These are phyloP conservation scores for Toxoplasma gondii DNA, from an alignment of 169 alveolate species.

Conservation along the genomic window DNA sequence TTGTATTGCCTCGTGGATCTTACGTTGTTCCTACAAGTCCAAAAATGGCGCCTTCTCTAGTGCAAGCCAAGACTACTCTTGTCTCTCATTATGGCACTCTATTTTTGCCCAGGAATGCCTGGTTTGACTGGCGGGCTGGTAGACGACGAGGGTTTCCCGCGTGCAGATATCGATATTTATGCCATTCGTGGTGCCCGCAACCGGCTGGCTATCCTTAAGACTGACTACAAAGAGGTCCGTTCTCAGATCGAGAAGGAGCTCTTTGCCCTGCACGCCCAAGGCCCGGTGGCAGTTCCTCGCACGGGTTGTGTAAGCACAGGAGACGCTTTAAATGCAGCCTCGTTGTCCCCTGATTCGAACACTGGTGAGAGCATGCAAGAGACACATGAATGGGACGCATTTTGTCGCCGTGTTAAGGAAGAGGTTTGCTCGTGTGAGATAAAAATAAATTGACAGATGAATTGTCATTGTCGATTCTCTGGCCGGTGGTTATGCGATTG, in stretches of 20 bases:
- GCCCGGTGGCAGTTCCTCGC: not conserved
- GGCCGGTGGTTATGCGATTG: no score
- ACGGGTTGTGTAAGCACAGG: not conserved
- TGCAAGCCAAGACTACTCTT: no score
- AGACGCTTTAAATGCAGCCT: not conserved
- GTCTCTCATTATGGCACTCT: no score
- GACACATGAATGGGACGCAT: no score
- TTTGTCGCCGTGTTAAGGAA: no score
- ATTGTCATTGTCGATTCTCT: no score
- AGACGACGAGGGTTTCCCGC: slow-evolving; percentile 61
- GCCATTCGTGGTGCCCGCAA: slow-evolving; percentile 62
- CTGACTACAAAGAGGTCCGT: slow-evolving; percentile 49
- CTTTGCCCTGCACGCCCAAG: slow-evolving; percentile 32
- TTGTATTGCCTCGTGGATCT: no score
- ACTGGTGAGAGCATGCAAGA: no score
- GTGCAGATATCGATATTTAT: slow-evolving; percentile 59
- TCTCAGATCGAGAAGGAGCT: slow-evolving; percentile 28
- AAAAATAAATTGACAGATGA: no score
- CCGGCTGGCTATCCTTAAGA: slow-evolving; percentile 47
- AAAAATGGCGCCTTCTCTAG: no score
- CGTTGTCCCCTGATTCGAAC: not conserved
- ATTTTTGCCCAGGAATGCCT: slow-evolving; percentile 50
- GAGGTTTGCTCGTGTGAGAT: no score
- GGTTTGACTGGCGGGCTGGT: slow-evolving; percentile 53
- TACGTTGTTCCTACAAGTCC: no score